These are phyloP conservation scores for Mycosphaerella sp. DNA, from an alignment of 2,329 filamentous ascomycete species.

Conservation along the genomic window DNA sequence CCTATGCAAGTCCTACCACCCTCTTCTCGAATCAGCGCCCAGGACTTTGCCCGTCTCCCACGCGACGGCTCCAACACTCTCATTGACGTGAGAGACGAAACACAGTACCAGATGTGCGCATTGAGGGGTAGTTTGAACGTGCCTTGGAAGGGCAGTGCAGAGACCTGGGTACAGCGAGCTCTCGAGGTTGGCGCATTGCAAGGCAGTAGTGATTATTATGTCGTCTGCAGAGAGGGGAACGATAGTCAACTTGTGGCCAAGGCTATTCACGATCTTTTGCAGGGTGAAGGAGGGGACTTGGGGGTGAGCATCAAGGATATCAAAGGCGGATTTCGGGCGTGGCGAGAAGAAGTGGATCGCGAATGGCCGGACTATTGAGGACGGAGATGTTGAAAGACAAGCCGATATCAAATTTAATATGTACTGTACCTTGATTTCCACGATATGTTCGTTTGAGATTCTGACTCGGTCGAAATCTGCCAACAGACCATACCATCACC, in stretches of 20 bases:
- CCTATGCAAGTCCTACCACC: conserved; percentile 53
- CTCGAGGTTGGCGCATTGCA: conserved; percentile 29
- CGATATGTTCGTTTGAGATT: too few species aligned
- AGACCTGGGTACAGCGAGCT: conserved; percentile 29
- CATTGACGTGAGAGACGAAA: conserved; percentile 76
- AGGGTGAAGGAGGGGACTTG: conserved; percentile 28
- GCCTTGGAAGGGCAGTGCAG: conserved; percentile 54
- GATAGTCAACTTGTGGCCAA: conserved; percentile 67
- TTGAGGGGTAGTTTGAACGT: conserved; percentile 71
- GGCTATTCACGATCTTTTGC: conserved; percentile 54
- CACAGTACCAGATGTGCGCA: conserved; percentile 75
- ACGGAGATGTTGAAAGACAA: too few species aligned
- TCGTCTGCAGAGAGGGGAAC: conserved; percentile 70
- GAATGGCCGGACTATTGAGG: conserved; percentile 52
- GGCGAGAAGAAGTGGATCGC: conserved; percentile 62
- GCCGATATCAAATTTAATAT: too few species aligned
- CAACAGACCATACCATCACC: too few species aligned
- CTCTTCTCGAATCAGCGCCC: conserved; percentile 62
- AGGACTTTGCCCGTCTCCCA: conserved; percentile 48
- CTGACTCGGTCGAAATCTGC: too few species aligned
- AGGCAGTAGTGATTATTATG: conserved; percentile 41
- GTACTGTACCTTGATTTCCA: too few species aligned
- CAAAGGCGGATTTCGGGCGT: conserved; percentile 63
- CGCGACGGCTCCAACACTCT: conserved; percentile 49
- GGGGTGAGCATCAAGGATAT: conserved; percentile 65